Conservation (phyloP, 441 rosid genomes). For the Gossypium trilobum region DNA sequence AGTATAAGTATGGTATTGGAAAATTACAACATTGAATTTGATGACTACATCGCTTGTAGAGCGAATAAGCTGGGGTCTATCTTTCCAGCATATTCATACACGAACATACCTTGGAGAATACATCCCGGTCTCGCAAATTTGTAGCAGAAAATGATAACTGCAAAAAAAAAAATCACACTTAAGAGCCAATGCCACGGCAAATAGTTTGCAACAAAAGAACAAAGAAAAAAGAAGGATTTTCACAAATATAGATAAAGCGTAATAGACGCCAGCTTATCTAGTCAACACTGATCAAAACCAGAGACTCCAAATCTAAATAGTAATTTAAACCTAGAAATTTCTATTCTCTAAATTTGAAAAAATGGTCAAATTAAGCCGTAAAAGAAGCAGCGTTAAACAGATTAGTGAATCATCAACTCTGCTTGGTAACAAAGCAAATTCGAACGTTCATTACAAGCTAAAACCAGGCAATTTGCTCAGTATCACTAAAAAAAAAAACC, state of each 20-base stretch:
- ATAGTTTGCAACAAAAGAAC: background rate
- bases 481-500: slow-evolving; percentile 23
- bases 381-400: background rate
- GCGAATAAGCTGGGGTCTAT: background rate
- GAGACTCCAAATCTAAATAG: background rate
- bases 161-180: slow-evolving; percentile 18
- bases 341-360: background rate
- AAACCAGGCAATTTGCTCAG: background rate
- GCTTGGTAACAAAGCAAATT: background rate
- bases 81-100: slow-evolving; percentile 1
- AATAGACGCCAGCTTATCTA: background rate
- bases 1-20: background rate
- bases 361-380: background rate
- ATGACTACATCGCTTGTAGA: background rate
- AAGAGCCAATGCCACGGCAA: background rate
- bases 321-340: background rate
- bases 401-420: background rate
- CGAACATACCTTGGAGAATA: slow-evolving; percentile 66
- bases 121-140: slow-evolving; percentile 72
- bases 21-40: background rate
- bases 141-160: slow-evolving; percentile 86
- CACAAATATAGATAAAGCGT: background rate
- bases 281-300: background rate
- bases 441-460: background rate
- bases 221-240: background rate